Base-by-base conservation (phyloP, 805 yeast genomes). In the Sugiyamaella chiloensis region DNA sequence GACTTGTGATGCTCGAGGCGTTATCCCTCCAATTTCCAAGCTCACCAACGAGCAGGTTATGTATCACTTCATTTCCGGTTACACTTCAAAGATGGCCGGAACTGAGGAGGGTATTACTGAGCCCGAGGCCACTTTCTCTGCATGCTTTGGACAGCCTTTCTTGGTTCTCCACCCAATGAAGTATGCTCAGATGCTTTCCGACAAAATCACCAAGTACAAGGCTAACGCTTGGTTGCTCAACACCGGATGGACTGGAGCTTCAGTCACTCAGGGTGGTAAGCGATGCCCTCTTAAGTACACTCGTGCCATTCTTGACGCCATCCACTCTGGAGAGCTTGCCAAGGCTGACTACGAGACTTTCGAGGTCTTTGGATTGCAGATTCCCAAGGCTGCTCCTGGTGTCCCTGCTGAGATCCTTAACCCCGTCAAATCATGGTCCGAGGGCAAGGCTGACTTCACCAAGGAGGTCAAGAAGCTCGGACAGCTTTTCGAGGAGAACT, bases 111-210 rank as follows among this genome's bases (percentile, higher is more conserved):
- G 99, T 71, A 87, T 91, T 57, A 90, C 97, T 54, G 97, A 91
- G 74, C 98, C 99, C 53, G 89, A 87, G 71, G 96, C 97, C 48
- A 88, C 96, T 16, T 91, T 91, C 81, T 87, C 96, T 53, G 96
- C 99, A 46, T 91, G 99, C 76, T 91, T 90, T 69, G 99, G 98
- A 66, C 98, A 91, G 76, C 99, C 99, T 56, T 91, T 91, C 85
- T 77, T 91, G 72, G 97, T 91, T 29, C 76, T 91, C 69, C 99
- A 91, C 72, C 99, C 99, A 69, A 91, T 91, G 90, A 85, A 83
- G 70, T 91, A 91, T 71, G 98, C 98, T 40, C 87, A 87, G 71
- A 96, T 91, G 82, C 80, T 91, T 63, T 83, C 96, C 47, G 91
- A 87, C 69, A 91, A 90, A 79, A 93, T 91, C 77, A 71, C 85